Conservation (phyloP, 805 yeast species). For the Kurtzmaniella fragi region DNA sequence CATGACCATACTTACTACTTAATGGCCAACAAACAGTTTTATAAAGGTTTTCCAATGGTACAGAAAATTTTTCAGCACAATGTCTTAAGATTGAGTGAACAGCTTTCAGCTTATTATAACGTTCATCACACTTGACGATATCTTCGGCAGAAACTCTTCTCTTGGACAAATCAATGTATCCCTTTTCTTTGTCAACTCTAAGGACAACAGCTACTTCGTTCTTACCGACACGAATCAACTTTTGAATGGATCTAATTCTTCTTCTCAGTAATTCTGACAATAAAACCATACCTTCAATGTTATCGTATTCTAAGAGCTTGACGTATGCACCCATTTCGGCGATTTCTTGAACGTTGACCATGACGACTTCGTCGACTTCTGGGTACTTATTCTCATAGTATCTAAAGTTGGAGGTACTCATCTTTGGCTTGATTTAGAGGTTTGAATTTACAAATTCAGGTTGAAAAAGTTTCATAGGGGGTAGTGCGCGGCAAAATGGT, state of each 20-base stretch:
- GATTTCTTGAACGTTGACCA: constrained; percentile 97
- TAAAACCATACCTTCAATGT: constrained; percentile 97
- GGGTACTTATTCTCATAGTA: constrained; percentile 98
- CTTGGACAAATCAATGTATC: constrained; percentile 94
- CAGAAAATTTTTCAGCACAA: constrained; percentile 93
- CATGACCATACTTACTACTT: constrained; percentile 92
- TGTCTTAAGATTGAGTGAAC: constrained; percentile 98
- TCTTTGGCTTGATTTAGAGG: constrained; percentile 15
- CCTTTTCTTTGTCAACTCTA: constrained; percentile 98
- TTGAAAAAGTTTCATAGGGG: too few species aligned
- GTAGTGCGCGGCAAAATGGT: too few species aligned
- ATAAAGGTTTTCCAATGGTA: constrained; percentile 81
- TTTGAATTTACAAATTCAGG: too few species aligned
- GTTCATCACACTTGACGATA: constrained; percentile 94
- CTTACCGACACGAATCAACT: constrained; percentile 95
- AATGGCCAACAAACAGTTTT: constrained; percentile 95
- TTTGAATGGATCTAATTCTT: constrained; percentile 97
- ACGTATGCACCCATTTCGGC: constrained; percentile 99
- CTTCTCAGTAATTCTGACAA: constrained; percentile 95
- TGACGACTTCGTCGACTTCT: constrained; percentile 97
- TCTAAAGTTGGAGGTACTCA: constrained; percentile 90
- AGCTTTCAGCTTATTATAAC: constrained; percentile 93
- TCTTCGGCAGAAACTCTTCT: constrained; percentile 98
- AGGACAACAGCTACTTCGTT: constrained; percentile 97
- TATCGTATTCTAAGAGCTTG: constrained; percentile 91